These are phyloP conservation scores for Tetracladium maxilliforme DNA, from an alignment of 2,329 filamentous ascomycete genomes.

Conservation along the genomic window DNA sequence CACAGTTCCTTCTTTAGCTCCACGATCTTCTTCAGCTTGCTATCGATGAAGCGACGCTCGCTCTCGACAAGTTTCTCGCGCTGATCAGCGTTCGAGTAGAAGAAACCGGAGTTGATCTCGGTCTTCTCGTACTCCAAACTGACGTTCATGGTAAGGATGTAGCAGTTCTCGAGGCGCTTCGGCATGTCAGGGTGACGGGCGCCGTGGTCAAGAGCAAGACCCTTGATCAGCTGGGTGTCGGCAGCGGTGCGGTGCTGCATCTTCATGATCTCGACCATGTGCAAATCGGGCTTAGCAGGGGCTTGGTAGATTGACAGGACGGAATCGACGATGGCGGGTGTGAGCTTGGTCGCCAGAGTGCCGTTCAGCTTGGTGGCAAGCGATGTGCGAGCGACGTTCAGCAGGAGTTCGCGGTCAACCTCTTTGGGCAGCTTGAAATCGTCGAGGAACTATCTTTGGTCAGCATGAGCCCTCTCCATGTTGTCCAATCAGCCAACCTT, in stretches of 20 bases:
- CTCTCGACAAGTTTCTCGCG: constrained; percentile 96
- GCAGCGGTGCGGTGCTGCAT: constrained; percentile 97
- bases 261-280: constrained; percentile 99
- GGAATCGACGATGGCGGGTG: constrained; percentile 88
- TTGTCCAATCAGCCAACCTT: constrained; percentile 37
- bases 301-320: constrained; percentile 88
- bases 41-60: constrained; percentile 87
- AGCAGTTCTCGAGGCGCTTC: constrained; percentile 88
- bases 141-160: constrained; percentile 89
- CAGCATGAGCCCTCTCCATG: constrained; percentile 5
- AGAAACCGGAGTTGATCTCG: constrained; percentile 98
- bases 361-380: constrained; percentile 90
- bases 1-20: constrained; percentile 97
- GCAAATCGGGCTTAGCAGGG: constrained; percentile 83
- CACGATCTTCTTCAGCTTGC: constrained; percentile 94
- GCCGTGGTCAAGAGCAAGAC: constrained; percentile 86
- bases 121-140: constrained; percentile 98
- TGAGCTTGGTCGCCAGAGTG: constrained; percentile 78
- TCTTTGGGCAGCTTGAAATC: constrained; percentile 79
- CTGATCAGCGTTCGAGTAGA: constrained; percentile 94
- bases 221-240: constrained; percentile 90
- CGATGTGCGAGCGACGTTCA: constrained; percentile 87
- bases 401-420: constrained; percentile 83
- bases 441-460: constrained; percentile 61
- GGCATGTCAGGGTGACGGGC: constrained; percentile 97